Conservation (phyloP, 2,329 filamentous ascomycete genomes). For the Aspergillus viridinutans region DNA sequence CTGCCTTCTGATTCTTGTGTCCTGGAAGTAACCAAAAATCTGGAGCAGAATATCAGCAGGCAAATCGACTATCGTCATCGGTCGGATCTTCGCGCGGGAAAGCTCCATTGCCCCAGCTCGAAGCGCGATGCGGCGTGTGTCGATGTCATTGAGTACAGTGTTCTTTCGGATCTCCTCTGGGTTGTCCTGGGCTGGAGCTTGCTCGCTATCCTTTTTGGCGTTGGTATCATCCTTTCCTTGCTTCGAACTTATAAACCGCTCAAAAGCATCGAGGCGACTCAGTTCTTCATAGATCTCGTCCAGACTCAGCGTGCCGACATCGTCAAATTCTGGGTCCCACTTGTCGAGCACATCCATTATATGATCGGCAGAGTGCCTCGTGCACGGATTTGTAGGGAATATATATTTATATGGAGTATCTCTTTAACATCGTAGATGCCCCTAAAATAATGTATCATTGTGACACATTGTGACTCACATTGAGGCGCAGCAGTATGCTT, state of each 20-base stretch:
- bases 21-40: not conserved
- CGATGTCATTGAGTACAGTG: too few relatives aligned
- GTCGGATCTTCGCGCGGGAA: not conserved
- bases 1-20: not conserved
- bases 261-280: not conserved
- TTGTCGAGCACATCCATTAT: not conserved
- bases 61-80: not conserved
- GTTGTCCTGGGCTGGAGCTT: not conserved
- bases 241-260: not conserved
- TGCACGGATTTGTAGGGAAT: too few relatives aligned
- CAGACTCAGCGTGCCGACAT: not conserved
- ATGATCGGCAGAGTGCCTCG: not conserved
- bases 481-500: too few relatives aligned
- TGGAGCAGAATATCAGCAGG: not conserved
- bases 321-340: not conserved
- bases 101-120: not conserved
- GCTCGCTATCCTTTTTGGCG: not conserved
- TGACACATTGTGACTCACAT: too few relatives aligned
- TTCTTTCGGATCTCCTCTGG: not conserved
- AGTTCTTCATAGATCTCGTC: not conserved
- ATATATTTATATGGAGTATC: too few relatives aligned
- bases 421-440: too few relatives aligned
- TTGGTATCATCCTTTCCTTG: not conserved
- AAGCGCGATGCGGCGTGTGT: not conserved
- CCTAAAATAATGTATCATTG: too few relatives aligned